Evolutionary conservation across 257 asterid genomes (phyloP).

Genomic region (Craterostigma plantagineum): DNA sequence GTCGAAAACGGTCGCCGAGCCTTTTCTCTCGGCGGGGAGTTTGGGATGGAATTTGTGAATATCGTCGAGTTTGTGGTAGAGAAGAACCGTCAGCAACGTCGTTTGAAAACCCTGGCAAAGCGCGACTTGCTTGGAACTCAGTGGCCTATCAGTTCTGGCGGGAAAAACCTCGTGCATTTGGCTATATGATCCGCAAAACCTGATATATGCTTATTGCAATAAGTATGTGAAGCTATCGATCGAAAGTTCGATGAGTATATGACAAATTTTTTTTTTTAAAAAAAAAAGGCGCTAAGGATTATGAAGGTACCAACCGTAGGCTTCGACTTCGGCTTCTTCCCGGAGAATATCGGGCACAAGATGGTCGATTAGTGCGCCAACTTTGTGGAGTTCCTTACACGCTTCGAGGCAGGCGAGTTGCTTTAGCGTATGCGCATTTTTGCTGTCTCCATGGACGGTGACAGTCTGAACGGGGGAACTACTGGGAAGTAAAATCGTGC

Average conservation of each 20-base stretch:
- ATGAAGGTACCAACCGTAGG: constrained; percentile 19
- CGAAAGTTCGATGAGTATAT: too few relatives aligned
- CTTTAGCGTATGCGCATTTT: constrained; percentile 23
- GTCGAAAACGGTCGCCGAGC: constrained; percentile 14
- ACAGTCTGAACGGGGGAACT: constrained; percentile 42
- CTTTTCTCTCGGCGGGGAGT: constrained; percentile 6
- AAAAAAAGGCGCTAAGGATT: too few relatives aligned
- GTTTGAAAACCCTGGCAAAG: constrained; percentile 40
- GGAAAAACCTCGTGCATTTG: constrained; percentile 27
- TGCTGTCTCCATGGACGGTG: constrained; percentile 16
- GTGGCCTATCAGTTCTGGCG: constrained; percentile 44
- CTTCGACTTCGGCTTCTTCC: constrained; percentile 35
- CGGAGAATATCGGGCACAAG: constrained; percentile 60
- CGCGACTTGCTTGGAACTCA: constrained; percentile 26
- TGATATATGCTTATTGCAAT: constrained; percentile 8
- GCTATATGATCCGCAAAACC: constrained; percentile 17
- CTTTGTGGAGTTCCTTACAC: constrained; percentile 62
- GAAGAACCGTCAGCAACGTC: constrained; percentile 29
- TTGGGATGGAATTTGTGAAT: constrained; percentile 14
- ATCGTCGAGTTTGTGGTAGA: constrained; percentile 22
- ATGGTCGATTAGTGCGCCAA: constrained; percentile 40
- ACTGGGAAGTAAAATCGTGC: constrained; percentile 48
- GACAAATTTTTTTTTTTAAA: too few relatives aligned
- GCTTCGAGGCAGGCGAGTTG: constrained; percentile 75
- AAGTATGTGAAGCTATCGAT: too few relatives aligned